phyloP scores from a whole-genome alignment of 345 rosid species.

The Bruguiera gymnorhiza region DNA sequence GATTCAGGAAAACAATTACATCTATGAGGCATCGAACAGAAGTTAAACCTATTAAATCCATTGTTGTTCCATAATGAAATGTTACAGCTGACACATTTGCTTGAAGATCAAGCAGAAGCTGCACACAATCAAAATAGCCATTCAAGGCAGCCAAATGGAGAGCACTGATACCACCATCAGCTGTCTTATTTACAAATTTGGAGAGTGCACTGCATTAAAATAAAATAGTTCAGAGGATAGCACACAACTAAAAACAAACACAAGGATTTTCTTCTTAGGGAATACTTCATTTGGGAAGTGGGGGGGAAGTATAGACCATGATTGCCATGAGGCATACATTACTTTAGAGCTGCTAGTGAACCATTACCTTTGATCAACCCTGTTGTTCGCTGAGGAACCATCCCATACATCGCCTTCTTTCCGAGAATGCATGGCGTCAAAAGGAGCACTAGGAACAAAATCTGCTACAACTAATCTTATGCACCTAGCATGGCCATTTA shows the following conservation, averaged over 20 bases:
- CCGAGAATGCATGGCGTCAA: conserved; percentile 43
- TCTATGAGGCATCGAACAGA: not conserved
- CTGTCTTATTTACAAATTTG: conserved; percentile 92
- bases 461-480: conserved; percentile 86
- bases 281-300: not conserved
- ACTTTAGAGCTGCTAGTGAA: not conserved
- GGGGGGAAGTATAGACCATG: no score
- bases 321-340: not conserved
- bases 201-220: conserved; percentile 64
- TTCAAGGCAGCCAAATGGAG: conserved; percentile 96
- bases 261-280: not conserved
- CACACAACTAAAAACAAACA: not conserved
- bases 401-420: conserved; percentile 41
- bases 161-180: conserved; percentile 97
- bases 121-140: conserved; percentile 92
- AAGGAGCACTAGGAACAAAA: conserved; percentile 75
- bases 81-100: conserved; percentile 81
- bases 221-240: not conserved
- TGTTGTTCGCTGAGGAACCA: conserved; percentile 40
- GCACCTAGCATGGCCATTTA: conserved; percentile 89
- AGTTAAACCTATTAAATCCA: conserved; percentile 86
- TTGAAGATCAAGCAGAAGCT: conserved; percentile 87
- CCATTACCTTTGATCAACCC: conserved; percentile 53
- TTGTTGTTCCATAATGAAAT: conserved; percentile 89
- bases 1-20: not conserved